These are phyloP conservation scores for Cyberlindnera amylophila DNA, from an alignment of 805 yeast species.

Conservation along the genomic window DNA sequence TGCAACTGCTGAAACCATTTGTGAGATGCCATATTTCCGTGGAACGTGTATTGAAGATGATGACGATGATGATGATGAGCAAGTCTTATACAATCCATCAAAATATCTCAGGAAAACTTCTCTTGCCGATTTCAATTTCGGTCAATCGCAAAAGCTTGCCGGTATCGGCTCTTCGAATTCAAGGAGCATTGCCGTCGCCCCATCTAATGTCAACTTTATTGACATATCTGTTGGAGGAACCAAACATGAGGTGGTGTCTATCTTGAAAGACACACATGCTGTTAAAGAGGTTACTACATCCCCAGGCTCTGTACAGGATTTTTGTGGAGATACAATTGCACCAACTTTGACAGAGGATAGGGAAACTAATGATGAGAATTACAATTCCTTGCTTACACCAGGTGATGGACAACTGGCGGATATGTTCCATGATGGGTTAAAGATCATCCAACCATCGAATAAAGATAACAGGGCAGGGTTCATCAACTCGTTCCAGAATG, in stretches of 20 bases:
- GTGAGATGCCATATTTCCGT: slow-evolving; percentile 51
- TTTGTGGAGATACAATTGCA: slow-evolving; percentile 1
- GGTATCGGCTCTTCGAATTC: slow-evolving; percentile 7
- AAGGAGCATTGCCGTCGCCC: background rate
- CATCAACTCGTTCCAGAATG: background rate
- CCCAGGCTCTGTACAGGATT: slow-evolving; percentile 1
- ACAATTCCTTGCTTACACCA: background rate
- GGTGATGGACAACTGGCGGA: background rate
- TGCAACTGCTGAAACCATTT: slow-evolving; percentile 45
- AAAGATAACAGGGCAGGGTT: background rate
- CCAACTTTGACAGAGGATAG: slow-evolving; percentile 10
- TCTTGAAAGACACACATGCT: background rate
- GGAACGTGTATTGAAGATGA: slow-evolving; percentile 35
- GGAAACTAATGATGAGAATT: slow-evolving; percentile 17
- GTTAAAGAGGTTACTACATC: background rate
- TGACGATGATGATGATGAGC: background rate
- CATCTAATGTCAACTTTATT: too few relatives aligned
- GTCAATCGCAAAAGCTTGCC: slow-evolving; percentile 17
- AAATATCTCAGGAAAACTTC: background rate
- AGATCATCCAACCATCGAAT: slow-evolving; percentile 1
- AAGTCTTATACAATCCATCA: background rate
- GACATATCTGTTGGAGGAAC: too few relatives aligned
- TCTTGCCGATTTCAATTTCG: slow-evolving; percentile 1
- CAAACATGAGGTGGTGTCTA: too few relatives aligned
- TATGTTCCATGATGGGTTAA: slow-evolving; percentile 1